Conservation (phyloP, 2,329 filamentous ascomycete species). For the Orbilia javanica region DNA sequence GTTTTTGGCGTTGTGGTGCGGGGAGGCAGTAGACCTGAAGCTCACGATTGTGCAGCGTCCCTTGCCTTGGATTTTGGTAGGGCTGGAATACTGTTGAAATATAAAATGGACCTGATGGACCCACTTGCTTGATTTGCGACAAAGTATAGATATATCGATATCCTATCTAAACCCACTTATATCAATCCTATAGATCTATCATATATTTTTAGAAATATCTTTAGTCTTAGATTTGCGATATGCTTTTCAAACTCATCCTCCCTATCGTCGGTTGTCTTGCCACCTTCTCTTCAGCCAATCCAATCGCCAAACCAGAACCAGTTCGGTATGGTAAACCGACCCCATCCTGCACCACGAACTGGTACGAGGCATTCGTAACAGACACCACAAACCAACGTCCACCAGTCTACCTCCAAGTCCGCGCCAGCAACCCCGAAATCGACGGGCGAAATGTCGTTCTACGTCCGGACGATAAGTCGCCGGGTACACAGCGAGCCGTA, state of each 20-base stretch:
- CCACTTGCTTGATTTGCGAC: not conserved
- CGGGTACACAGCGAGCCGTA: conserved; percentile 24
- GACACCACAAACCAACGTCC: conserved; percentile 51
- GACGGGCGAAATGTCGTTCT: conserved; percentile 54
- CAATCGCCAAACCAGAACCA: conserved; percentile 17
- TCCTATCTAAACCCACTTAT: not conserved
- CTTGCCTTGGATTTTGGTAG: not conserved
- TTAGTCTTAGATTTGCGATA: no score
- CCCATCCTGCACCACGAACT: conserved; percentile 46
- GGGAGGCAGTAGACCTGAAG: not conserved
- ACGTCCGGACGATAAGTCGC: conserved; percentile 22
- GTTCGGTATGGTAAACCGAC: not conserved
- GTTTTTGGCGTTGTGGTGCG: not conserved
- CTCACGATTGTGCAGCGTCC: not conserved
- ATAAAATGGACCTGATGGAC: not conserved
- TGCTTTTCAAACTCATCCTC: conserved; percentile 5
- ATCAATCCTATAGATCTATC: not conserved
- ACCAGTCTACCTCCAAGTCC: conserved; percentile 51
- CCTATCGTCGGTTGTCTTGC: conserved; percentile 2
- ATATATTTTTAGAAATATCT: not conserved
- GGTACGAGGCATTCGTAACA: conserved; percentile 50
- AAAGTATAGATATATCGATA: not conserved
- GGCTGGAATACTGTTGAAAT: not conserved
- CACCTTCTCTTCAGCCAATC: not conserved
- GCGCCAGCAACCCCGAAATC: conserved; percentile 37